Percentiles rank a stretch among this genome's conserved stretches.
Evolutionary conservation across 768 basidiomycete species (phyloP).

Genomic region (Kwoniella sp.): DNA sequence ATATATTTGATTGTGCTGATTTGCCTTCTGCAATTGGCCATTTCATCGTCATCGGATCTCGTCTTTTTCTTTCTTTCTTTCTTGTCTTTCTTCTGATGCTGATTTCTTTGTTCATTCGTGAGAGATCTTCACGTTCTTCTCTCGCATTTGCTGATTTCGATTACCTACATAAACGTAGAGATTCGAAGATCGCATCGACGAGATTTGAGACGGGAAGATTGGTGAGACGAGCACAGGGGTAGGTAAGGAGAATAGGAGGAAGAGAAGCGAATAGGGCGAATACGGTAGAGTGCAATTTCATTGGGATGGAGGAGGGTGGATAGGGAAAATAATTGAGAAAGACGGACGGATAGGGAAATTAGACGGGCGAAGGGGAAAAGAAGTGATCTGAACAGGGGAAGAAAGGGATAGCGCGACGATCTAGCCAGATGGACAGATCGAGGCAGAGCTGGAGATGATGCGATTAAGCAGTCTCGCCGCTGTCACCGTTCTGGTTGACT

Average conservation of each 20-base stretch:
- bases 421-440: background rate
- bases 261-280: conserved; percentile 10
- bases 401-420: conserved; percentile 6
- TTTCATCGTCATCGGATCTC: background rate
- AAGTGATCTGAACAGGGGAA: conserved; percentile 10
- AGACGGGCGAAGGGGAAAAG: conserved; percentile 30
- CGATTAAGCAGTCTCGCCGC: conserved; percentile 23
- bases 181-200: background rate
- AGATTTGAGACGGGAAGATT: background rate
- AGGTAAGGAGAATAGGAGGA: background rate
- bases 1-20: background rate
- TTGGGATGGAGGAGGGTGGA: background rate
- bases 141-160: background rate
- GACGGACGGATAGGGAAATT: conserved; percentile 29
- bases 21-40: too few relatives aligned
- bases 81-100: background rate
- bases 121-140: background rate
- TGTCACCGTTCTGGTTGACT: conserved; percentile 25
- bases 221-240: background rate
- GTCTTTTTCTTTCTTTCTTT: background rate
- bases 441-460: conserved; percentile 2
- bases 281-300: background rate
- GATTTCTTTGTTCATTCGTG: background rate
- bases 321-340: conserved; percentile 17
- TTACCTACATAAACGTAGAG: too few relatives aligned